Evolutionary conservation across 345 rosid species (phyloP).

Genomic region (Pugionium cornutum): DNA sequence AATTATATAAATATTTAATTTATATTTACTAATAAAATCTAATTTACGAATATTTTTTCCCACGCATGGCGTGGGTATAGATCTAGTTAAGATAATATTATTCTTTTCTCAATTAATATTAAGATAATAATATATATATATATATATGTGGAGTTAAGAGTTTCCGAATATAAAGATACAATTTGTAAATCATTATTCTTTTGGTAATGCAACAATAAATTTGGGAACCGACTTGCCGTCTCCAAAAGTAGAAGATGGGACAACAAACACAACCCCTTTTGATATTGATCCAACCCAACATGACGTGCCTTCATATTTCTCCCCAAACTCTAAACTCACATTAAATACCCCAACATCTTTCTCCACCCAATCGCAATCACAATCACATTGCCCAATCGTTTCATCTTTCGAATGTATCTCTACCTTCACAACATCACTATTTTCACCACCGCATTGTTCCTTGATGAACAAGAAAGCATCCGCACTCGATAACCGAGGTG

Average conservation of each 20-base stretch:
- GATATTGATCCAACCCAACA: slow-evolving; percentile 53
- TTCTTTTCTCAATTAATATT: too few relatives aligned
- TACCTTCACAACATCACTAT: slow-evolving; percentile 32
- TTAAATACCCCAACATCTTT: slow-evolving; percentile 29
- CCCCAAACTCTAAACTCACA: slow-evolving; percentile 41
- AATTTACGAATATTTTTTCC: too few relatives aligned
- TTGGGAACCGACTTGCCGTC: slow-evolving; percentile 29
- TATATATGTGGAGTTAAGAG: too few relatives aligned
- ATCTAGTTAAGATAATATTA: too few relatives aligned
- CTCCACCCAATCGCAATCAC: slow-evolving; percentile 41
- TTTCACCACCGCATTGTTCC: slow-evolving; percentile 33
- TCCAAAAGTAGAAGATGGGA: slow-evolving; percentile 38
- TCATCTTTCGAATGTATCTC: slow-evolving; percentile 40
- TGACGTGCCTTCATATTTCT: slow-evolving; percentile 42
- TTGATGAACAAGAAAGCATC: slow-evolving; percentile 48
- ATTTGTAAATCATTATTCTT: background rate
- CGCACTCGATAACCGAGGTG: too few relatives aligned
- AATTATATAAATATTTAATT: too few relatives aligned
- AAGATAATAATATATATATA: too few relatives aligned
- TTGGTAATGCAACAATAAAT: slow-evolving; percentile 32
- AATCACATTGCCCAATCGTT: slow-evolving; percentile 8
- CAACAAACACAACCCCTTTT: slow-evolving; percentile 48
- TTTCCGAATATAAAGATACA: too few relatives aligned
- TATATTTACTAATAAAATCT: too few relatives aligned
- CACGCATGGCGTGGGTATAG: too few relatives aligned